A percentile compares a stretch with the other conserved stretches of the same genome.
Conservation (phyloP, 225 moss, liverwort and hornwort genomes). For the Polytrichum commune region DNA sequence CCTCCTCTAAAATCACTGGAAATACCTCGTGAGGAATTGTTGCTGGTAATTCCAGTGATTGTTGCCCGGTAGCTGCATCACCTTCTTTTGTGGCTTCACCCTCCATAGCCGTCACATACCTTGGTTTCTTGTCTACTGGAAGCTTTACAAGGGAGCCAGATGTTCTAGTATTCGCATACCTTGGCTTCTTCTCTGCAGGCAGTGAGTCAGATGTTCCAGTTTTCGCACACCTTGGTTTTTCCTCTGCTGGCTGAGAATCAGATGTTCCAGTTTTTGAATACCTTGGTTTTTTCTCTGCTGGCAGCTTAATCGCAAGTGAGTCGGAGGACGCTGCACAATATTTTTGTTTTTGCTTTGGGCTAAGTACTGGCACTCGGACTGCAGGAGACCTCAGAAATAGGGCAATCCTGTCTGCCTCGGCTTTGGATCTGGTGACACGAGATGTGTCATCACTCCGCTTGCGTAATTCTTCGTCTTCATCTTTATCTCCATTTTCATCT, state of each 20-base stretch:
- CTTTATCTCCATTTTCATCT: slow-evolving; percentile 1
- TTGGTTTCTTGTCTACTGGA: slow-evolving; percentile 13
- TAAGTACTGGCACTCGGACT: slow-evolving; percentile 32
- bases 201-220: background rate
- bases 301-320: slow-evolving; percentile 10
- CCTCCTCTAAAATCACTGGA: background rate
- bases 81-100: background rate
- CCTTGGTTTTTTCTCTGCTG: slow-evolving; percentile 13
- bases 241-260: slow-evolving; percentile 3
- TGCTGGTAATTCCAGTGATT: background rate
- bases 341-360: slow-evolving; percentile 15
- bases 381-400: slow-evolving; percentile 42
- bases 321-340: slow-evolving; percentile 19
- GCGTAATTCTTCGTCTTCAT: background rate
- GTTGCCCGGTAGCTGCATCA: background rate
- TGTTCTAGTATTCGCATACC: background rate
- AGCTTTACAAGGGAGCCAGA: background rate
- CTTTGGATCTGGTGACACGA: slow-evolving; percentile 34
- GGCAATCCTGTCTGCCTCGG: slow-evolving; percentile 30
- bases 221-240: slow-evolving; percentile 8
- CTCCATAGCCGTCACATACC: background rate
- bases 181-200: slow-evolving; percentile 14
- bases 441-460: too few species aligned
- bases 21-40: background rate
- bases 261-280: background rate